These are phyloP conservation scores for Syzygium syzygioides DNA, from an alignment of 441 rosid species.

Conservation along the genomic window DNA sequence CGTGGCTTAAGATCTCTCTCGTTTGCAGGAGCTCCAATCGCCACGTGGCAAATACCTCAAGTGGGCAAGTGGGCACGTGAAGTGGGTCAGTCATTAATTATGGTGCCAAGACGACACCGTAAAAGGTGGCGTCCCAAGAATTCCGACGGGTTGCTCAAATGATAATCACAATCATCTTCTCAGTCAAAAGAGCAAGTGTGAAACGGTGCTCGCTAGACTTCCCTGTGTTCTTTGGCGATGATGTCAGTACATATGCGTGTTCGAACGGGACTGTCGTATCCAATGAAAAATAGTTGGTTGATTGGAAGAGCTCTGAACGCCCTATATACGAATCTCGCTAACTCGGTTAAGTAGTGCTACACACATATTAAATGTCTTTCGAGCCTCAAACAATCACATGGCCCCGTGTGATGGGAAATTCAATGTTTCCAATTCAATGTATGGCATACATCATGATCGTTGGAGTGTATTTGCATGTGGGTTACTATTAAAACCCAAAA, in stretches of 20 bases:
- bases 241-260: not conserved
- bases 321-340: not conserved
- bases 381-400: not conserved
- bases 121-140: not conserved
- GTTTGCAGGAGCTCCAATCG: not conserved
- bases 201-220: not conserved
- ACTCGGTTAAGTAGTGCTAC: too few relatives aligned
- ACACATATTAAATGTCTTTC: too few relatives aligned
- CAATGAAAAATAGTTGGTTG: not conserved
- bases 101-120: not conserved
- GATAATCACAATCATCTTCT: not conserved
- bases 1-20: not conserved
- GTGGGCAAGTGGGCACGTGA: not conserved
- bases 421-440: not conserved
- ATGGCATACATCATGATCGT: not conserved
- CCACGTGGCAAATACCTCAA: not conserved
- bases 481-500: not conserved
- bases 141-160: not conserved
- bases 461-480: not conserved
- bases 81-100: not conserved
- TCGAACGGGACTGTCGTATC: not conserved
- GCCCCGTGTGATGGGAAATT: not conserved
- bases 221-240: not conserved
- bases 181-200: not conserved
- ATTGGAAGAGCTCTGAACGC: too few relatives aligned